A percentile compares a stretch with the other conserved stretches of the same genome.
Evolutionary conservation across 345 rosid species (phyloP).

Genomic region (Raphanus raphanistrum): DNA sequence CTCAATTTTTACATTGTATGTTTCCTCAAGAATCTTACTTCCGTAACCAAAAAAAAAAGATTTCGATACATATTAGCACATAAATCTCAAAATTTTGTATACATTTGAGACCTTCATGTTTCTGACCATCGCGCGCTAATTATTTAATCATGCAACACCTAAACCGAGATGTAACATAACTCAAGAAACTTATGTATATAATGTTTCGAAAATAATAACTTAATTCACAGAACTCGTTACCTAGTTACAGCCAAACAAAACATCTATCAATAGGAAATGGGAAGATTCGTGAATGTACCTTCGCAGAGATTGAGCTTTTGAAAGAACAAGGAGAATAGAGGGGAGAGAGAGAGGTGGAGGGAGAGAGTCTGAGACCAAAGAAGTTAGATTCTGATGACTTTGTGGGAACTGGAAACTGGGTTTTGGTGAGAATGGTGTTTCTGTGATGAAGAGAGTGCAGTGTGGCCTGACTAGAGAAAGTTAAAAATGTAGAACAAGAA

Average conservation of each 20-base stretch:
- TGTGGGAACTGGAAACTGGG: conserved; percentile 18
- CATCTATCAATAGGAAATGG: background rate
- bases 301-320: conserved; percentile 57
- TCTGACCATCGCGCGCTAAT: background rate
- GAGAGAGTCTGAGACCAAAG: conserved; percentile 58
- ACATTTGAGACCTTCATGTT: background rate
- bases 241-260: background rate
- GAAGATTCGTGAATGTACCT: conserved; percentile 59
- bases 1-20: too few relatives aligned
- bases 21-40: background rate
- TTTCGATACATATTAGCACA: background rate
- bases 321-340: conserved; percentile 40
- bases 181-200: background rate
- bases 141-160: background rate
- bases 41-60: background rate
- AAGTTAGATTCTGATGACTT: conserved; percentile 68
- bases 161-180: background rate
- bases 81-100: background rate
- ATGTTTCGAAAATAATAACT: background rate
- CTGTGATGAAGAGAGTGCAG: conserved; percentile 29
- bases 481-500: background rate
- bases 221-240: background rate
- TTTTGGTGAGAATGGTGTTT: conserved; percentile 15
- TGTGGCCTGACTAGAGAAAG: conserved; percentile 18
- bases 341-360: conserved; percentile 39